Evolutionary conservation across 176 grass and related monocot genomes (phyloP), one percentile per base, ranked within the genome.

Genomic region (Zizania latifolia): DNA sequence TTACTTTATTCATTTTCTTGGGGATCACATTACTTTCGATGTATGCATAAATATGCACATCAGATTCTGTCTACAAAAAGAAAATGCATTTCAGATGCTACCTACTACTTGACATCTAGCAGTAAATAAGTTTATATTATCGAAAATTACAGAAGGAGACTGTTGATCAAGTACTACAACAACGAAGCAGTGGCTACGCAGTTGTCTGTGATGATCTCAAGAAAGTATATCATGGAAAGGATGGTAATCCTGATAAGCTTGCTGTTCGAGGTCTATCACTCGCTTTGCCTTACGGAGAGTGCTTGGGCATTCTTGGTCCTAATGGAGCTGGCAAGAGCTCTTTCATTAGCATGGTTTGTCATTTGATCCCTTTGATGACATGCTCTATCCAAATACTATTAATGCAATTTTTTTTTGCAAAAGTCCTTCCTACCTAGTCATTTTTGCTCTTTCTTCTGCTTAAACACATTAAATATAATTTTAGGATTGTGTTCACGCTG

Each of bases 271-370:
- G 91, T 53, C 82, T 98, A 76, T 94, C 95, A 62, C 95, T 98
- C 22, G 95, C 91, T 90, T 76, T 98, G 44, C 82, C 95, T 30
- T 84, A 94, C 33, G 95, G 95, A 72, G 85, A 98, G 58, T 98
- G 91, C 81, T 78, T 98, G 45, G 95, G 95, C 26, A 94, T 98
- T 78, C 95, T 98, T 75, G 95, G 91, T 10, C 95, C 95, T 54
- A 98, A 98, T 76, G 95, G 95, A 54, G 95, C 95, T 55, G 95
- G 95, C 43, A 98, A 98, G 76, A 94, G 91, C 71, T 89, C 95
- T 65, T 98, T 94, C 71, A 98, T 98, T 81, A 87, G 88, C 84
- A 94, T 98, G 95, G 95, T 98, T 81, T 81, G 78, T 89, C 24
- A 87, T 40, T 28, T 8, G 21, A 62, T 61, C 70, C 57, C 76